These are phyloP conservation scores for Bryoerythrophyllum caledonicum DNA, from an alignment of 225 moss, liverwort and hornwort species.

Conservation along the genomic window DNA sequence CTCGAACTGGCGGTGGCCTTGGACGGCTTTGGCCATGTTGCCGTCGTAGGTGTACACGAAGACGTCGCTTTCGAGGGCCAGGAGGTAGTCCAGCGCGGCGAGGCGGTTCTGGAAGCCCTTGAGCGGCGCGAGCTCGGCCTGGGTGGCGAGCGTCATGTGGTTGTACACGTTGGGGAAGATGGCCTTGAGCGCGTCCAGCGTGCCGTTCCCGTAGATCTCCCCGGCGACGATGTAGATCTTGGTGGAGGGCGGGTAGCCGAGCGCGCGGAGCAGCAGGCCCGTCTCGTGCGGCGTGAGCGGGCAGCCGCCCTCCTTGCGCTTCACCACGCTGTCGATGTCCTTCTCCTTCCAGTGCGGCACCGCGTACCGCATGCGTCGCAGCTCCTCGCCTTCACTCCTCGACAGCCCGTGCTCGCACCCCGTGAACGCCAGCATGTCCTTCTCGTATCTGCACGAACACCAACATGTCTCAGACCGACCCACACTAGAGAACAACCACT, in stretches of 20 bases:
- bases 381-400: slow-evolving; percentile 54
- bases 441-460: slow-evolving; percentile 65
- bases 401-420: slow-evolving; percentile 86
- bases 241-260: slow-evolving; percentile 71
- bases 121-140: slow-evolving; percentile 56
- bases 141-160: slow-evolving; percentile 63
- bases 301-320: slow-evolving; percentile 80
- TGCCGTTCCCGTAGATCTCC: slow-evolving; percentile 76
- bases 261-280: slow-evolving; percentile 63
- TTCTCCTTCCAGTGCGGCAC: slow-evolving; percentile 97
- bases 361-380: slow-evolving; percentile 68
- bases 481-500: too few species aligned
- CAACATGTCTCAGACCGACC: too few species aligned
- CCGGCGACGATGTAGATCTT: slow-evolving; percentile 97
- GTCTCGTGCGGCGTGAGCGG: slow-evolving; percentile 84
- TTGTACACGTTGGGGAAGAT: slow-evolving; percentile 73
- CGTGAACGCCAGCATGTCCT: slow-evolving; percentile 95
- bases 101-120: slow-evolving; percentile 77
- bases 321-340: slow-evolving; percentile 77
- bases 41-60: slow-evolving; percentile 92
- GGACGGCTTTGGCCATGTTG: slow-evolving; percentile 94
- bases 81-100: slow-evolving; percentile 74
- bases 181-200: slow-evolving; percentile 54
- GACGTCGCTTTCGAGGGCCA: slow-evolving; percentile 85
- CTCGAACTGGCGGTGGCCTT: slow-evolving; percentile 88